A percentile compares a stretch with the other conserved stretches of the same genome.
Conservation (phyloP, 768 basidiomycete species). For the Lactarius evosmus region DNA sequence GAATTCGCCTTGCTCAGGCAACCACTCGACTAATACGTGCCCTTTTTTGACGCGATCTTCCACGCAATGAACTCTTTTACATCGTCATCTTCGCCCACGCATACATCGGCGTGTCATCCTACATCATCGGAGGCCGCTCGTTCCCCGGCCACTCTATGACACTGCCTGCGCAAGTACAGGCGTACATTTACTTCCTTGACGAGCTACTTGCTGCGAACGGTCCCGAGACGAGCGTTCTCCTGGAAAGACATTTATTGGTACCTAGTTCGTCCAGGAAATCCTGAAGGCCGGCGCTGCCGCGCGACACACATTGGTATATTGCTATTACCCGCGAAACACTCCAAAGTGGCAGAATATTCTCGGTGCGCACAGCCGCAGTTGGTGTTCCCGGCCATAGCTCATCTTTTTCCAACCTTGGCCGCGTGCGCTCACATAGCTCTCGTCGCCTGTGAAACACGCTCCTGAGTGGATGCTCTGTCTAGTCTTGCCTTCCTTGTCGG, state of each 20-base stretch:
- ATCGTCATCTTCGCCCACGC: constrained; percentile 62
- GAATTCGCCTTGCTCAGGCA: too few relatives aligned
- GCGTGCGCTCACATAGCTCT: constrained; percentile 43
- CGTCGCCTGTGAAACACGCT: constrained; percentile 40
- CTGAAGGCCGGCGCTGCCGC: constrained; percentile 52
- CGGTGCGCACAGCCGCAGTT: constrained; percentile 42
- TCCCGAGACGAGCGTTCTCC: constrained; percentile 40
- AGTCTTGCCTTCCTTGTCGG: constrained; percentile 54
- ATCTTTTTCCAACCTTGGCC: constrained; percentile 46
- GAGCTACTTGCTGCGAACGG: constrained; percentile 56
- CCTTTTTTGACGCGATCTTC: constrained; percentile 54
- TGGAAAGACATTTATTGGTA: constrained; percentile 64
- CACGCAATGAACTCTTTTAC: too few relatives aligned
- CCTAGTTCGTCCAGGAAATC: constrained; percentile 61
- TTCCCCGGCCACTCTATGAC: neutral
- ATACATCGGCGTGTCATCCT: constrained; percentile 32
- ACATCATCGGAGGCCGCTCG: constrained; percentile 48
- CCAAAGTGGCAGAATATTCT: constrained; percentile 61
- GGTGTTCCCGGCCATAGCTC: neutral
- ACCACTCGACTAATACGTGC: constrained; percentile 60
- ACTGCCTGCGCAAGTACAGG: constrained; percentile 18
- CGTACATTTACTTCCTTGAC: constrained; percentile 44
- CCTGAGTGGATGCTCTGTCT: constrained; percentile 43
- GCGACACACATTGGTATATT: constrained; percentile 44
- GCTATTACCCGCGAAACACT: constrained; percentile 65